Conservation (phyloP, 1,284 basidiomycete species). For the Limonomyces culmigenus region DNA sequence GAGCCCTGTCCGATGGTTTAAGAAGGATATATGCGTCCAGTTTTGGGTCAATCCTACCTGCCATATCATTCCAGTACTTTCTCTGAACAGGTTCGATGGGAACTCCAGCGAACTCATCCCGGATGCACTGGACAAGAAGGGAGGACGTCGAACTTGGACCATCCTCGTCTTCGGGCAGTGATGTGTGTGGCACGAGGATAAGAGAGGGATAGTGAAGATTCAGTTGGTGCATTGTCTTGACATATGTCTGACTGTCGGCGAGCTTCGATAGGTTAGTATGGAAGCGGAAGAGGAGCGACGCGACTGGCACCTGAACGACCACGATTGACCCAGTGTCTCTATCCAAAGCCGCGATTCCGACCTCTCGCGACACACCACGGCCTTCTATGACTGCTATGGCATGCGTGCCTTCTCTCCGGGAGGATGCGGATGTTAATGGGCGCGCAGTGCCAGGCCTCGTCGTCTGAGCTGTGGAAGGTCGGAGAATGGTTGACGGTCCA, state of each 20-base stretch:
- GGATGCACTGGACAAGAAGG: conserved; percentile 53
- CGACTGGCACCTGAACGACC: conserved; percentile 40
- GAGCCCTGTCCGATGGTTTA: conserved; percentile 19
- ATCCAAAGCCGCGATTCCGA: conserved; percentile 76
- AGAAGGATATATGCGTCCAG: background rate
- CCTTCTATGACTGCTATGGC: conserved; percentile 59
- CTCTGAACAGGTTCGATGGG: conserved; percentile 54
- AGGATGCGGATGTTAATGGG: conserved; percentile 44
- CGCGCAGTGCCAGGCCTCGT: no score
- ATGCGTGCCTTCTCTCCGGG: conserved; percentile 37
- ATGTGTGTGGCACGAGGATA: conserved; percentile 69
- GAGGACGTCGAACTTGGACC: conserved; percentile 27
- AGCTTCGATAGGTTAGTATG: conserved; percentile 26
- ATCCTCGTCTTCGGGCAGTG: conserved; percentile 33
- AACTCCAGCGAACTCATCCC: conserved; percentile 56
- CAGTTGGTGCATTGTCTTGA: conserved; percentile 79
- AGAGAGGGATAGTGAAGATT: conserved; percentile 55
- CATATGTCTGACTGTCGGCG: conserved; percentile 70
- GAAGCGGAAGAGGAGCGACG: background rate
- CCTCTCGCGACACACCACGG: conserved; percentile 59
- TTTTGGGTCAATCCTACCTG: conserved; percentile 28
- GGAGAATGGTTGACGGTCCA: no score
- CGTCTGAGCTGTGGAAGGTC: no score
- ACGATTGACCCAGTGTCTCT: conserved; percentile 62
- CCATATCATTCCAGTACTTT: conserved; percentile 67